Evolutionary conservation across 805 yeast species (phyloP).

Genomic region (Metschnikowia koreensis): DNA sequence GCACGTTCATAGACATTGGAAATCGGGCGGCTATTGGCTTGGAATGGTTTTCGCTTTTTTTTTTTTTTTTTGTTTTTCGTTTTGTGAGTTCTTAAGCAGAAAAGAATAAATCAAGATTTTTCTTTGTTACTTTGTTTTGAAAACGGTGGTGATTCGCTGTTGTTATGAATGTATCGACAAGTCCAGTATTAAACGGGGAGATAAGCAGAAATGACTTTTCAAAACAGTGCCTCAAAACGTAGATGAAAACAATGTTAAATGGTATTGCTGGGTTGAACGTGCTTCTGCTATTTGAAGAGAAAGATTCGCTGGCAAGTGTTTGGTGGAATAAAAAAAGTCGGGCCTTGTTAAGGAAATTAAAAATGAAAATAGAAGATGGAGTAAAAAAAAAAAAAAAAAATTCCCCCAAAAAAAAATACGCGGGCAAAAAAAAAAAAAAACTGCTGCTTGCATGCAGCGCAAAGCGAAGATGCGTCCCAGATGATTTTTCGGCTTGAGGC

Average conservation of each 20-base stretch:
- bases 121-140: no score
- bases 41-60: neutral
- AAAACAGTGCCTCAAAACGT: no score
- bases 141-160: no score
- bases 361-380: constrained; percentile 1
- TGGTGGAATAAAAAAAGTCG: neutral
- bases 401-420: constrained; percentile 3
- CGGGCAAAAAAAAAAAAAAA: constrained; percentile 9
- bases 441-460: constrained; percentile 2
- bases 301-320: neutral
- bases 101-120: no score
- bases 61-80: no score
- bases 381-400: constrained; percentile 7
- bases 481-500: neutral
- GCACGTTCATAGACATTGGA: constrained; percentile 9
- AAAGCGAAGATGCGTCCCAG: neutral
- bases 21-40: neutral
- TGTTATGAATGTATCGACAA: no score
- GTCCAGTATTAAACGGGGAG: neutral
- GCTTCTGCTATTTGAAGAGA: neutral
- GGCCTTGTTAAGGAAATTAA: neutral
- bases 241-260: no score
- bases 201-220: neutral
- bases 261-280: no score
- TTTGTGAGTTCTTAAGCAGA: neutral